Evolutionary conservation across 225 moss, liverwort and hornwort genomes (phyloP).

Genomic region (Polytrichum formosum): DNA sequence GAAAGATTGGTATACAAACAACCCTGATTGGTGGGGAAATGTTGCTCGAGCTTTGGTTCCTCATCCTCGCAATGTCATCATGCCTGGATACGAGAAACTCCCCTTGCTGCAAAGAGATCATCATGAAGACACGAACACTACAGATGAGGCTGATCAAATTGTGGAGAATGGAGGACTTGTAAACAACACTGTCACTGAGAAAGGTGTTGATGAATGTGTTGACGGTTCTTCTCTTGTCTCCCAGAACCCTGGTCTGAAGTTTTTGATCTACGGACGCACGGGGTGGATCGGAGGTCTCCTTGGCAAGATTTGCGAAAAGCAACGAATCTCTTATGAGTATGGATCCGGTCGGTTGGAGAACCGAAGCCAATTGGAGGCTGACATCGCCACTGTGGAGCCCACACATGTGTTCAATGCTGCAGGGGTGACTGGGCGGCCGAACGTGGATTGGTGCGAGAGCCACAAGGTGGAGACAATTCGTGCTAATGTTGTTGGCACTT

Average conservation of each 20-base stretch:
- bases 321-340: constrained; percentile 50
- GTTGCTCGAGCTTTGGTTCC: constrained; percentile 13
- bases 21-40: constrained; percentile 16
- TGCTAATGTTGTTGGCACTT: constrained; percentile 23
- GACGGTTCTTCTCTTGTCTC: background rate
- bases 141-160: background rate
- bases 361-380: constrained; percentile 39
- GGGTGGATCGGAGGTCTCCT: constrained; percentile 12
- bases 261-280: constrained; percentile 48
- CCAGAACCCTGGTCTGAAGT: constrained; percentile 12
- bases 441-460: constrained; percentile 71
- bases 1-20: background rate
- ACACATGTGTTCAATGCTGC: constrained; percentile 72
- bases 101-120: constrained; percentile 18
- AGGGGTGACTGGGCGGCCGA: constrained; percentile 64
- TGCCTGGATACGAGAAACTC: constrained; percentile 21
- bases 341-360: constrained; percentile 56
- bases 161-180: background rate
- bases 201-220: too few relatives aligned
- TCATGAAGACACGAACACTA: background rate
- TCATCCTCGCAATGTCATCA: constrained; percentile 4
- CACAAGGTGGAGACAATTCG: too few relatives aligned
- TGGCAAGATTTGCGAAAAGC: constrained; percentile 38
- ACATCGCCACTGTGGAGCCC: constrained; percentile 39
- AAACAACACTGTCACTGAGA: background rate